Evolutionary conservation across 2,329 filamentous ascomycete genomes (phyloP).

Genomic region (Hypoxylon sp.): DNA sequence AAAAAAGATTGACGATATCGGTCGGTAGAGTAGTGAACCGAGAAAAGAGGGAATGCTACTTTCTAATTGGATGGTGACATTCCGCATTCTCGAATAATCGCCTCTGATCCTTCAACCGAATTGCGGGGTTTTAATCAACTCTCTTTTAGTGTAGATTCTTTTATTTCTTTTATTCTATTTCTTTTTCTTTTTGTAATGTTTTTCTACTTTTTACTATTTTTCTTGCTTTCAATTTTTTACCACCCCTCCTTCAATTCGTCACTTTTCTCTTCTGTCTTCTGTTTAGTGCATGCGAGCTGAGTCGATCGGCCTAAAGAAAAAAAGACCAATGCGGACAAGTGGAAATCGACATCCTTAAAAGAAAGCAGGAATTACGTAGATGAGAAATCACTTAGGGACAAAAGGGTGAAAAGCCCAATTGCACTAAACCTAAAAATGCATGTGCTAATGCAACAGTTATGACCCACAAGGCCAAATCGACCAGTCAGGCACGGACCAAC

Average conservation of each 20-base stretch:
- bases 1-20: constrained; percentile 50
- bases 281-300: constrained; percentile 25
- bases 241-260: constrained; percentile 1
- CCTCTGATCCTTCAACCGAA: constrained; percentile 44
- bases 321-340: constrained; percentile 12
- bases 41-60: constrained; percentile 34
- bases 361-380: constrained; percentile 18
- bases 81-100: constrained; percentile 48
- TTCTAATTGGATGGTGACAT: constrained; percentile 46
- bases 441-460: constrained; percentile 34
- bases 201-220: constrained; percentile 3
- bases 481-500: constrained; percentile 48
- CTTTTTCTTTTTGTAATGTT: background rate
- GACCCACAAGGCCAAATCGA: constrained; percentile 35
- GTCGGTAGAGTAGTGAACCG: constrained; percentile 52
- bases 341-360: constrained; percentile 6
- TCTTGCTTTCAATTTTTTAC: constrained; percentile 2
- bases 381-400: constrained; percentile 16
- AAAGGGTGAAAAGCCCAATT: constrained; percentile 29
- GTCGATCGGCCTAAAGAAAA: constrained; percentile 17
- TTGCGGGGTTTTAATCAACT: constrained; percentile 50
- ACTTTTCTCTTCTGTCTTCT: constrained; percentile 5
- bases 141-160: constrained; percentile 12
- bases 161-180: constrained; percentile 5
- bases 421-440: constrained; percentile 39